phyloP scores from a whole-genome alignment of 345 rosid genomes.

The Citropsis articulata region DNA sequence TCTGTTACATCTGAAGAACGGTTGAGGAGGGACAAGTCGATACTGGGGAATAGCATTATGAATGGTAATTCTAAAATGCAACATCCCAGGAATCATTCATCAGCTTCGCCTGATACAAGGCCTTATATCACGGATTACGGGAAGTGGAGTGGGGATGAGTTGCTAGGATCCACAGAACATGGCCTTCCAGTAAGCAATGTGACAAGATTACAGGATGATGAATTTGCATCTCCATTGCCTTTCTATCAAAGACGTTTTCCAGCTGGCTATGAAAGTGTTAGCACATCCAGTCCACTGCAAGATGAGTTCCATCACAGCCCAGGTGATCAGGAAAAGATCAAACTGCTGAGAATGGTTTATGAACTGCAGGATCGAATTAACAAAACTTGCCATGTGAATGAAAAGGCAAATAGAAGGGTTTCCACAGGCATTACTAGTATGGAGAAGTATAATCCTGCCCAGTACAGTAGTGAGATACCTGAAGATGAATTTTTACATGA shows the following conservation, averaged over 20 bases:
- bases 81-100: slow-evolving; percentile 30
- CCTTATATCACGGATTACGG: slow-evolving; percentile 26
- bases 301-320: slow-evolving; percentile 36
- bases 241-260: slow-evolving; percentile 35
- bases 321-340: slow-evolving; percentile 43
- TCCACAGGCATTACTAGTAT: slow-evolving; percentile 28
- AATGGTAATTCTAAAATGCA: slow-evolving; percentile 27
- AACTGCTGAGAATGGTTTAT: slow-evolving; percentile 46
- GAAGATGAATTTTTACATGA: slow-evolving; percentile 20
- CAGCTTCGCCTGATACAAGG: slow-evolving; percentile 27
- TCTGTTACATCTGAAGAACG: slow-evolving; percentile 34
- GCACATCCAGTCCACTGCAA: slow-evolving; percentile 41
- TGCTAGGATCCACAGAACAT: slow-evolving; percentile 34
- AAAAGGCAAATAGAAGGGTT: slow-evolving; percentile 20
- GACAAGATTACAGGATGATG: slow-evolving; percentile 40
- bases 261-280: slow-evolving; percentile 40
- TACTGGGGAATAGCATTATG: slow-evolving; percentile 20
- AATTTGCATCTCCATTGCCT: slow-evolving; percentile 35
- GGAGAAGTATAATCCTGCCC: slow-evolving; percentile 22
- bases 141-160: slow-evolving; percentile 31
- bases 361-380: slow-evolving; percentile 60
- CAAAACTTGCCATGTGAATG: slow-evolving; percentile 30
- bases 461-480: slow-evolving; percentile 17
- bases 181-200: slow-evolving; percentile 34
- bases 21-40: slow-evolving; percentile 31